Conservation (phyloP, 495 filamentous ascomycete species). For the Cetradonia linearis region DNA sequence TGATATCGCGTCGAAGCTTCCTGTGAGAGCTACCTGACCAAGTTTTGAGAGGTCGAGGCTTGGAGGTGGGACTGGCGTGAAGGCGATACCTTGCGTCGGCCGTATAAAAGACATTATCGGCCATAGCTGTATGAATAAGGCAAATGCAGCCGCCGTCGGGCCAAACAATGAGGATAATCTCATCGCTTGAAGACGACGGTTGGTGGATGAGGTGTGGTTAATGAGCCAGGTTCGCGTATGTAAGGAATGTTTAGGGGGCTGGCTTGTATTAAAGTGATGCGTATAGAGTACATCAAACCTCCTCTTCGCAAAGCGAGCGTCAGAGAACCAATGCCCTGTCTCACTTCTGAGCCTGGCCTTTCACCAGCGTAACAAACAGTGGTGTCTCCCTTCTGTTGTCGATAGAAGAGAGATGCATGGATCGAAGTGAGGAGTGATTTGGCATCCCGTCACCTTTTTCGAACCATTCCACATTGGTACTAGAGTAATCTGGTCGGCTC, state of each 20-base stretch:
- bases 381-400: neutral
- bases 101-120: slow-evolving; percentile 34
- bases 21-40: slow-evolving; percentile 76
- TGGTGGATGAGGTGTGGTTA: slow-evolving; percentile 15
- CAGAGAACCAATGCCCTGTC: slow-evolving; percentile 14
- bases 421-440: slow-evolving; percentile 6
- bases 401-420: neutral
- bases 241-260: slow-evolving; percentile 14
- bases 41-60: slow-evolving; percentile 73
- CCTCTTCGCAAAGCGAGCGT: slow-evolving; percentile 7
- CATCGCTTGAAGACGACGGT: slow-evolving; percentile 44
- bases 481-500: neutral
- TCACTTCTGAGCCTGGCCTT: slow-evolving; percentile 8
- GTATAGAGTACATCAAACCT: slow-evolving; percentile 3
- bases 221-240: slow-evolving; percentile 13
- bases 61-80: slow-evolving; percentile 59
- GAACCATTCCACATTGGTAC: slow-evolving; percentile 5
- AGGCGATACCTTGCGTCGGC: slow-evolving; percentile 51
- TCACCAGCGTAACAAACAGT: neutral
- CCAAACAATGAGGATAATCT: slow-evolving; percentile 47
- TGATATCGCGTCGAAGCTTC: slow-evolving; percentile 85
- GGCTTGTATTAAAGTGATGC: slow-evolving; percentile 1
- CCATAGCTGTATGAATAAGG: slow-evolving; percentile 33
- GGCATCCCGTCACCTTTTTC: slow-evolving; percentile 1
- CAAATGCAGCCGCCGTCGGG: slow-evolving; percentile 42